Base-by-base conservation (phyloP, 176 grass and related monocot genomes). In the Musa troglodytarum region DNA sequence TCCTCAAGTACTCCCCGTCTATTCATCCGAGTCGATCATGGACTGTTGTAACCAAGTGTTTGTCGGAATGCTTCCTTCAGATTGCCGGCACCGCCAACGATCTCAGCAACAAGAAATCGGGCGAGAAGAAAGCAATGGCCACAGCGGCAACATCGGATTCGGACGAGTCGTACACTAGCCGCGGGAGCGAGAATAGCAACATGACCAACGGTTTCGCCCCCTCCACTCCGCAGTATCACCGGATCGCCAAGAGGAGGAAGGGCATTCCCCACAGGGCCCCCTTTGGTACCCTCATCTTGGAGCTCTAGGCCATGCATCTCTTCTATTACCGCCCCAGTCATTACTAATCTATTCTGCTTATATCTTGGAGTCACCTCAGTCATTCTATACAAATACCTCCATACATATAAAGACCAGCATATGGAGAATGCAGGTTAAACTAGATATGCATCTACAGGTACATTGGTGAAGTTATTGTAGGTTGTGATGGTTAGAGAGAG, bases 221-320 rank as follows among this genome's bases (percentile, higher is more conserved):
- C 63, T 86, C 81, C 15, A 90, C 89, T 25, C 85, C 85, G 64
- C 83, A 83, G 57, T 74, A 6, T 43, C 34, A 43, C 49, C 72
- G 89, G 26, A 63, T 68, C 19, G 83, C 71, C 63, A 93, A 91
- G 83, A 82, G 94, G 77, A 86, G 94, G 65, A 97, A 97, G 84
- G 94, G 94, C 77, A 71, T 97, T 34, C 94, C 94, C 17, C 94
- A 85, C 81, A 87, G 94, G 49, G 89, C 94, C 20, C 88, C 94
- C 43, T 93, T 97, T 54, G 90, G 94, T 74, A 90, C 83, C 85
- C 87, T 92, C 76, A 83, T 90, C 69, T 73, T 88, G 65, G 89
- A 90, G 66, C 75, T 79, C 75, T 89, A 89, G 19, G 11, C 43
- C 43, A 43, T 6, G 34, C 4, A 10, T 43, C 9, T 8, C 28